phyloP scores from a whole-genome alignment of 257 asterid species.

The Ajuga chamaepitys region DNA sequence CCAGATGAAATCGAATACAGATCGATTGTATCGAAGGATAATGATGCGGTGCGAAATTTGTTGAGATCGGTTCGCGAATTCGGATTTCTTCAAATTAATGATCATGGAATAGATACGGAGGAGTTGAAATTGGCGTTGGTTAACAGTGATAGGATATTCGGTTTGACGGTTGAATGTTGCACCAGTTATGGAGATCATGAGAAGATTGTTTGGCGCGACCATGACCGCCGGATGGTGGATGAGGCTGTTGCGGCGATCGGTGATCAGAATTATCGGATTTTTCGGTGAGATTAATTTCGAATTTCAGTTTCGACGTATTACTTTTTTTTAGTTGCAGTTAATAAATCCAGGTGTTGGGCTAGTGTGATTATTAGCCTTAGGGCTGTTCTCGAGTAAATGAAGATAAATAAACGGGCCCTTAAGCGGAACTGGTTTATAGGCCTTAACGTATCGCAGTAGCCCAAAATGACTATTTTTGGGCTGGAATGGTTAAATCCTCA shows the following conservation, averaged over 20 bases:
- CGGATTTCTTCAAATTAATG: conserved; percentile 30
- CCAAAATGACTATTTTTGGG: background rate
- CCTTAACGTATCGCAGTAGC: background rate
- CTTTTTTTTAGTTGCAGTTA: background rate
- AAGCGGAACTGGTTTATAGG: background rate
- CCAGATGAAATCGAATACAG: conserved; percentile 30
- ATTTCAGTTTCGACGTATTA: background rate
- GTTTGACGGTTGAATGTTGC: conserved; percentile 25
- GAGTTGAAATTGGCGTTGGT: conserved; percentile 28
- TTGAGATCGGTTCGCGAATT: conserved; percentile 30
- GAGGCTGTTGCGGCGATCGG: conserved; percentile 34
- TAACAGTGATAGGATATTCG: conserved; percentile 34
- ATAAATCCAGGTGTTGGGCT: background rate
- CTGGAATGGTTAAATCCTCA: background rate
- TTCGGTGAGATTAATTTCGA: conserved; percentile 29
- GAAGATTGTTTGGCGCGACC: conserved; percentile 32
- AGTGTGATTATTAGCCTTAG: too few relatives aligned
- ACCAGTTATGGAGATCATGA: conserved; percentile 35
- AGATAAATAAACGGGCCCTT: background rate
- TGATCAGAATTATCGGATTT: conserved; percentile 20
- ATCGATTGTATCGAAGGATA: conserved; percentile 18
- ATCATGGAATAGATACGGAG: conserved; percentile 43
- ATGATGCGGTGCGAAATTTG: conserved; percentile 19
- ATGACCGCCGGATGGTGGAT: conserved; percentile 13
- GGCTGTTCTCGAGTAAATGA: too few relatives aligned